Percentiles rank a stretch among this genome's conserved stretches.
These are phyloP conservation scores for Saksenaea vasiformis DNA, from an alignment of 371 early-diverging fungal species.

Conservation along the genomic window DNA sequence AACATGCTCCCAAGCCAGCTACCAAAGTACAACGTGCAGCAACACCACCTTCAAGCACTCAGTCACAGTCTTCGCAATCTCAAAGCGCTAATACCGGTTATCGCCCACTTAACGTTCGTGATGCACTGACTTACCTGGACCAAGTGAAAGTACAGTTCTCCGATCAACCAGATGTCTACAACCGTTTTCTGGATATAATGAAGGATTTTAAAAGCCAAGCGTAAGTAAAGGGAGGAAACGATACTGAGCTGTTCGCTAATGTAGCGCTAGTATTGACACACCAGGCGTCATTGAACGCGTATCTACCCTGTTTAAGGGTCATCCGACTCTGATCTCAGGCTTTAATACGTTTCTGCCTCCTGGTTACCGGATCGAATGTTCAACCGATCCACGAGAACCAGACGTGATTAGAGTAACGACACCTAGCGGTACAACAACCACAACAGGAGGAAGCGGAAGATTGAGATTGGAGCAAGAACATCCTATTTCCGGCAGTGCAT, in stretches of 20 bases:
- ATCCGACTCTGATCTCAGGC: slow-evolving; percentile 88
- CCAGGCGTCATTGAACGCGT: slow-evolving; percentile 97
- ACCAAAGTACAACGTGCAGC: neutral
- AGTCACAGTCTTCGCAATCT: neutral
- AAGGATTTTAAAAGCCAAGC: slow-evolving; percentile 98
- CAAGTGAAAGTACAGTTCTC: slow-evolving; percentile 93
- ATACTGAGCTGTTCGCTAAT: neutral
- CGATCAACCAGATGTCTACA: slow-evolving; percentile 93
- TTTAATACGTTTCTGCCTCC: slow-evolving; percentile 99
- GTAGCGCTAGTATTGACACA: slow-evolving; percentile 82
- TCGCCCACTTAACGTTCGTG: slow-evolving; percentile 64
- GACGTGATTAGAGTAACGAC: slow-evolving; percentile 81
- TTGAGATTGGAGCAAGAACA: slow-evolving; percentile 48
- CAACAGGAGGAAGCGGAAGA: slow-evolving; percentile 52
- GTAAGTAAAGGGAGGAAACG: slow-evolving; percentile 39
- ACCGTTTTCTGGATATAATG: slow-evolving; percentile 98
- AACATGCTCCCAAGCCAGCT: neutral
- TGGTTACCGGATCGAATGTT: slow-evolving; percentile 90
- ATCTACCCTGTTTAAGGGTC: slow-evolving; percentile 88
- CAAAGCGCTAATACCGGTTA: slow-evolving; percentile 13
- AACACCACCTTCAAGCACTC: neutral
- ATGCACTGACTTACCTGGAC: slow-evolving; percentile 97
- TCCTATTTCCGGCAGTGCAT: neutral
- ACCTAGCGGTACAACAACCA: slow-evolving; percentile 73
- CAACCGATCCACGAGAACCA: slow-evolving; percentile 70